phyloP scores from a whole-genome alignment of 2,329 filamentous ascomycete species.

The Fusarium cyanostomum region DNA sequence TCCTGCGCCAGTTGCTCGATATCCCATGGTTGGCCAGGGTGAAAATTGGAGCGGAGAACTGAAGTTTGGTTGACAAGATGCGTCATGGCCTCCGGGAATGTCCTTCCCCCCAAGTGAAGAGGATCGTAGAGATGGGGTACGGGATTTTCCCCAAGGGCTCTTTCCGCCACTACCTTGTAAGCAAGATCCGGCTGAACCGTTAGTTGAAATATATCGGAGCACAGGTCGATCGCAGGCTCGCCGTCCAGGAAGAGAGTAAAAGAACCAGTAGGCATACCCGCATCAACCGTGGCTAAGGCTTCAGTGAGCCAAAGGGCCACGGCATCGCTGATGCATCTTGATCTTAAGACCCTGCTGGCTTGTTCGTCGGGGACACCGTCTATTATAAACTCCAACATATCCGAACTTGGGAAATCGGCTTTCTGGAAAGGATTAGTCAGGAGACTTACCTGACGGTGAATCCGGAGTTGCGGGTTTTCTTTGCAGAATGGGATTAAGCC shows the following conservation, averaged over 20 bases:
- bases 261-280: conserved; percentile 3
- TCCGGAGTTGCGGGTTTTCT: not conserved
- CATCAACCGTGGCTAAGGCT: accelerated
- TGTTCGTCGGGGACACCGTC: not conserved
- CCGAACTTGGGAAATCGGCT: accelerated
- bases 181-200: not conserved
- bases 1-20: not conserved
- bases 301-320: not conserved
- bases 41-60: not conserved
- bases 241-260: not conserved
- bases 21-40: not conserved
- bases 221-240: accelerated
- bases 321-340: too few relatives aligned
- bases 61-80: not conserved
- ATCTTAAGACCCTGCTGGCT: not conserved
- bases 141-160: not conserved
- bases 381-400: accelerated
- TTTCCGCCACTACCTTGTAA: not conserved
- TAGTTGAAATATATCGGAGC: conserved; percentile 3
- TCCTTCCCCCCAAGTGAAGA: accelerated
- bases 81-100: not conserved
- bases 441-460: not conserved
- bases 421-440: not conserved
- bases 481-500: conserved; percentile 11
- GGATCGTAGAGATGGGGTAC: too few relatives aligned